Evolutionary conservation across 805 yeast genomes (phyloP), one percentile per base, ranked within the genome.

Genomic region (Suhomyces xylopsoci): DNA sequence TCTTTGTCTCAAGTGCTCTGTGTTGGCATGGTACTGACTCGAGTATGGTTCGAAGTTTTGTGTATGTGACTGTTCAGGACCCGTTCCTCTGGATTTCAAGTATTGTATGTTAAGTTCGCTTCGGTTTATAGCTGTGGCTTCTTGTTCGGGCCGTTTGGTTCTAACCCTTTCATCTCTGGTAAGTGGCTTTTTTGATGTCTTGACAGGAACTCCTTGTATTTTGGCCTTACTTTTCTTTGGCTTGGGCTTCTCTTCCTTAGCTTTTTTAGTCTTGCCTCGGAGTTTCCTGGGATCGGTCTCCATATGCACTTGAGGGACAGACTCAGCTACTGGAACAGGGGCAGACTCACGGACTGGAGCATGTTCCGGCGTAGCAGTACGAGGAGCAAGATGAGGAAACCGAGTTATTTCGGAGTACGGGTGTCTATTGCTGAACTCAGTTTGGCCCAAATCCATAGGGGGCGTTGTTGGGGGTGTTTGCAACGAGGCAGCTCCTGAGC

Each of bases 281-380:
- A 47, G 22, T 24, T 34, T 36, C 22, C 30, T 20, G 22, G 49
- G 49, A 24, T 47, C 49, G 8, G 49, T 34, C 19, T 44, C 47
- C 14, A 44, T 44, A 12, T 38, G 42, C 24, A 19, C n/a, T 6
- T 10, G 14, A 9, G 42, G n/a, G 19, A 19, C n/a, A 38, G 42
- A 12, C 42, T 38, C 42, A 38, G 12, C 12, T 9, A 26, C 28
- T 26, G 12, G 28, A 8, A 10, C 28, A 9, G 42, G 42, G 15
- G 12, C 32, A 3, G 25, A 22, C 25, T 22, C 25, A 22, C 25
- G 25, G 25, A 22, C 25, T 22, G 32, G n/a, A 28, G 32, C 36
- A 15, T 10, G 25, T 17, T 40, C 43, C 12, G 24, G 19, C 17
- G 43, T 22, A 22, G 6, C 6, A 5, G 45, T 8, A 8, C 45